Base-by-base conservation (phyloP, 331 rosid genomes). In the Malus hybrid region DNA sequence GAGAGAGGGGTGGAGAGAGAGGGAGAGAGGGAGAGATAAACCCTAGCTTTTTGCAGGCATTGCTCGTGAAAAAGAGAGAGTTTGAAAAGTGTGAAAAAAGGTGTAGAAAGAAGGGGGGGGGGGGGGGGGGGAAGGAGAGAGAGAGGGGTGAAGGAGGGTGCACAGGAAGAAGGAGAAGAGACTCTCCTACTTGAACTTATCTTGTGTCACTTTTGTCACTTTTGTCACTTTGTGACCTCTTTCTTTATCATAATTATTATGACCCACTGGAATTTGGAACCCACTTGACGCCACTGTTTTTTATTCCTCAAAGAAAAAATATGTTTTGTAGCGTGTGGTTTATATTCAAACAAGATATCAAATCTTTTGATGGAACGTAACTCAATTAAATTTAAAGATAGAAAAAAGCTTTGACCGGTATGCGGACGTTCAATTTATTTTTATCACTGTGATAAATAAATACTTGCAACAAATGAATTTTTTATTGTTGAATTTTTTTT, bases 31-130 rank as follows among this genome's bases (percentile, higher is more conserved):
- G 60, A 54, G 71, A 65, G 16, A 78, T 50, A 61, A 85, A 85
- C 83, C 81, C 76, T 81, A 75, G 72, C 74, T 81, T 84, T 72
- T 70, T 70, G 78, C 79, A 85, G 89, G 72, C 79, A 84, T 71
- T 73, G 86, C 92, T 81, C 84, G 90, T 84, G 93, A 85, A 81
- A 88, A 81, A 85, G 81, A 22, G 11, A 52, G 69, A 31, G 63
- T 13, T 46, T 55, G 73, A 7, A 66, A 69, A 80, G 84, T 84
- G 75, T 44, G 57, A 24, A 72, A 63, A 80, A 81, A 75, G 82
- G 79, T 52, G 24, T 19, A 60, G 60, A 54, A 68, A 70, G 74
- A 67, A 29, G 74, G 0, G 42, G 2, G 24, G 24, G 24, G 24
- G 24, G 24, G 24, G 24, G 24, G 24, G 24, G 24, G 24, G 22